Percentiles rank a stretch among this genome's conserved stretches.
Evolutionary conservation across 352 stramenopile genomes (phyloP).

Genomic region (Thraustotheca clavata): DNA sequence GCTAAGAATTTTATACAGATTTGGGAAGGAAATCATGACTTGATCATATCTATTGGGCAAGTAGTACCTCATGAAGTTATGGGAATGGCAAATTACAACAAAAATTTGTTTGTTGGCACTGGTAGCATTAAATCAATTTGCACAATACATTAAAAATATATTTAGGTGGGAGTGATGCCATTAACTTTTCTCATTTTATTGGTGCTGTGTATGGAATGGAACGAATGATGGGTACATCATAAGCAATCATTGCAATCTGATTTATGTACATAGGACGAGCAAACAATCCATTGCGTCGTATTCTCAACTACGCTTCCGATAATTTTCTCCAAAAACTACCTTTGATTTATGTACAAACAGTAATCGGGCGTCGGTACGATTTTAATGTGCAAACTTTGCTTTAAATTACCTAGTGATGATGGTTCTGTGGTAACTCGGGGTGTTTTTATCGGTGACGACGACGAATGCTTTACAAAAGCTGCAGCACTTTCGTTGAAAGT

Average conservation of each 20-base stretch:
- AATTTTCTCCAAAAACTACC: constrained; percentile 87
- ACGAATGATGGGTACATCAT: constrained; percentile 87
- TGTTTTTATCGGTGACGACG: constrained; percentile 94
- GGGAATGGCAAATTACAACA: constrained; percentile 99
- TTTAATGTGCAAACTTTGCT: constrained; percentile 12
- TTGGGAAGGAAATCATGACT: constrained; percentile 88
- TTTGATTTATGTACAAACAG: constrained; percentile 94
- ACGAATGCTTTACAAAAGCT: constrained; percentile 92
- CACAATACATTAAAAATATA: neutral
- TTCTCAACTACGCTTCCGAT: constrained; percentile 94
- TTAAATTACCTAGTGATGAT: constrained; percentile 26
- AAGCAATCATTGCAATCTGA: neutral
- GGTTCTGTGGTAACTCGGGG: constrained; percentile 76
- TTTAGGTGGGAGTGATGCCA: constrained; percentile 82
- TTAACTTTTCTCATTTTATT: constrained; percentile 98
- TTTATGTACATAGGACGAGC: constrained; percentile 41
- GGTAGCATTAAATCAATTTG: constrained; percentile 24
- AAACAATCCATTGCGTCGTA: constrained; percentile 91
- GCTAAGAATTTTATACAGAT: constrained; percentile 38
- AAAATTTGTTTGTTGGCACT: constrained; percentile 97
- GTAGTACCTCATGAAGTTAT: constrained; percentile 97
- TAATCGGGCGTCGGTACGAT: constrained; percentile 73
- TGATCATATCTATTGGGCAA: constrained; percentile 95
- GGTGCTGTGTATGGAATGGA: constrained; percentile 97
- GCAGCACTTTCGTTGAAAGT: constrained; percentile 92